Evolutionary conservation across 2,329 filamentous ascomycete species (phyloP).

Genomic region (Diaporthe ilicicola): DNA sequence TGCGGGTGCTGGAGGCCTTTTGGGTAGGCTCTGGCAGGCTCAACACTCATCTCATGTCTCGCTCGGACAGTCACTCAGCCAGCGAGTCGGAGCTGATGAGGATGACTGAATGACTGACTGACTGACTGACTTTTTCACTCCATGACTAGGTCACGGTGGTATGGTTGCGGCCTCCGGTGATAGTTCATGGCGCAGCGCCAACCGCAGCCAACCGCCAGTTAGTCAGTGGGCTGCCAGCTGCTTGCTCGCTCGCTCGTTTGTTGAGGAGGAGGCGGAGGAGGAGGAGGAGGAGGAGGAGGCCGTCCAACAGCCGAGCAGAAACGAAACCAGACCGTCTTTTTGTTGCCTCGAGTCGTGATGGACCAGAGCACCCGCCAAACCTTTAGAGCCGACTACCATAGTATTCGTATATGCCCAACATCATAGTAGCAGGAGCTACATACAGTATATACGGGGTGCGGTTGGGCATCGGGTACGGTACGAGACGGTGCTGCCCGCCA

Average conservation of each 20-base stretch:
- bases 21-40: background rate
- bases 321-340: background rate
- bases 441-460: background rate
- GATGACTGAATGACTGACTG: slow-evolving; percentile 4
- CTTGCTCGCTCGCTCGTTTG: background rate
- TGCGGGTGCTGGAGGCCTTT: slow-evolving; percentile 9
- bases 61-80: background rate
- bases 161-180: slow-evolving; percentile 10
- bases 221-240: background rate
- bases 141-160: slow-evolving; percentile 5
- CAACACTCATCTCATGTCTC: slow-evolving; percentile 17
- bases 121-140: background rate
- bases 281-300: background rate
- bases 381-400: background rate
- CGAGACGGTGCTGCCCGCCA: background rate
- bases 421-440: too few species aligned
- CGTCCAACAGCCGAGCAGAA: background rate
- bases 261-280: background rate
- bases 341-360: slow-evolving; percentile 9
- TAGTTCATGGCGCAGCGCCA: slow-evolving; percentile 13
- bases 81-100: background rate
- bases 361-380: background rate
- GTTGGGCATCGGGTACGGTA: slow-evolving; percentile 5
- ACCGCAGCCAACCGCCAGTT: background rate
- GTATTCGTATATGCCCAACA: too few species aligned